Conservation (phyloP, 2,329 filamentous ascomycete species). For the Dichotomopilus funicola region DNA sequence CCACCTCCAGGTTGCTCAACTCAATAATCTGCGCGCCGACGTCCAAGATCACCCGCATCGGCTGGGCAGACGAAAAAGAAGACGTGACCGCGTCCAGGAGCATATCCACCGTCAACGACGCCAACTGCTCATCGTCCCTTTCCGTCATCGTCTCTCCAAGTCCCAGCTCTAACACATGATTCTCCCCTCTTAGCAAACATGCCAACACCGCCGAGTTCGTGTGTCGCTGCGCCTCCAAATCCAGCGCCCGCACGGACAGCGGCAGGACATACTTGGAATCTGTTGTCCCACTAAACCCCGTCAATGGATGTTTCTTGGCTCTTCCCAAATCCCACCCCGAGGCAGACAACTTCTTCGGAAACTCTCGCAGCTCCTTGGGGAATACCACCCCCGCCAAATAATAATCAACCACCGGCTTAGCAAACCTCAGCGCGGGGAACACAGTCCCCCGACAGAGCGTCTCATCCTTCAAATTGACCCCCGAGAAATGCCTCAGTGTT, state of each 20-base stretch:
- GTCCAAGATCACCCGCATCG: constrained; percentile 54
- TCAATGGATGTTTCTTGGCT: constrained; percentile 40
- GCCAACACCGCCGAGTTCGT: constrained; percentile 59
- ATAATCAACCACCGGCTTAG: constrained; percentile 51
- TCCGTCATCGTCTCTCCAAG: too few species aligned
- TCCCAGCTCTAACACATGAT: constrained; percentile 43
- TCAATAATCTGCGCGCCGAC: constrained; percentile 56
- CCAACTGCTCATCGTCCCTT: constrained; percentile 27
- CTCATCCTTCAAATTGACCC: constrained; percentile 54
- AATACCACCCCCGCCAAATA: constrained; percentile 61
- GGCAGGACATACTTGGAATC: constrained; percentile 56
- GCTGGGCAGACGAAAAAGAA: constrained; percentile 31
- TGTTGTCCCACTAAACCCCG: constrained; percentile 68
- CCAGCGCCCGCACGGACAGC: constrained; percentile 53
- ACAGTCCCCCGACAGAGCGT: constrained; percentile 40
- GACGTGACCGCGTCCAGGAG: constrained; percentile 41
- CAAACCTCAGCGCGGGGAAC: constrained; percentile 46
- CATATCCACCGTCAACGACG: constrained; percentile 39
- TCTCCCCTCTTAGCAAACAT: constrained; percentile 45
- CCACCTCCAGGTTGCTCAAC: constrained; percentile 48
- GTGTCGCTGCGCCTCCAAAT: constrained; percentile 48
- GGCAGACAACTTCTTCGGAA: constrained; percentile 54
- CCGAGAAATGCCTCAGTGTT: constrained; percentile 39
- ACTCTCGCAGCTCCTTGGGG: constrained; percentile 58
- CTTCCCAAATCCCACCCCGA: constrained; percentile 58